Percentiles rank a stretch among this genome's conserved stretches.
Evolutionary conservation across 2,329 filamentous ascomycete genomes (phyloP).

Genomic region (Zymoseptoria pseudotritici): DNA sequence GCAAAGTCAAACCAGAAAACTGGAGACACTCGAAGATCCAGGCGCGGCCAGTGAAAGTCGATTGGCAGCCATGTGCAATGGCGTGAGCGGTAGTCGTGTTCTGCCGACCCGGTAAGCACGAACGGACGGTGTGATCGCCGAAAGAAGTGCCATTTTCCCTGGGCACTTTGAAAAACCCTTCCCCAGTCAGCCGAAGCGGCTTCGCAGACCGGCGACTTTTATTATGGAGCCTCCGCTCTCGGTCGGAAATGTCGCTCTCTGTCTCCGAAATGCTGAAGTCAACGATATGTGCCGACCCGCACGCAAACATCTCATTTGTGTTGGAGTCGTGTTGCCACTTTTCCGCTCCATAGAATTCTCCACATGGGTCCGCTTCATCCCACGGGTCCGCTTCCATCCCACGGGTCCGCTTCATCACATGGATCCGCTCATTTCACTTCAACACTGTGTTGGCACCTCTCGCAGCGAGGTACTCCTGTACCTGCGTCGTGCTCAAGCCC

Average conservation of each 20-base stretch:
- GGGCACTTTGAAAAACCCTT: constrained; percentile 4
- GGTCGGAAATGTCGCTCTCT: background rate
- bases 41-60: background rate
- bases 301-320: background rate
- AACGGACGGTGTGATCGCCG: background rate
- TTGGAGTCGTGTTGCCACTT: background rate
- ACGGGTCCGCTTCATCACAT: background rate
- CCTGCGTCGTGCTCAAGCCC: constrained; percentile 68
- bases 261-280: background rate
- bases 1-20: background rate
- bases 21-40: background rate
- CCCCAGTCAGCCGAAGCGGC: constrained; percentile 2
- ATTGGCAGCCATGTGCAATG: background rate
- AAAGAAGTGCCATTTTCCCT: background rate
- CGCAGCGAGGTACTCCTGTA: constrained; percentile 82
- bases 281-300: background rate
- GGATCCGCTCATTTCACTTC: constrained; percentile 52
- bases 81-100: background rate
- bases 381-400: background rate
- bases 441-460: constrained; percentile 87
- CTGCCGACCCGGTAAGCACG: background rate
- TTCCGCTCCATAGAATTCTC: background rate
- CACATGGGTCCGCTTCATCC: background rate
- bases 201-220: constrained; percentile 1
- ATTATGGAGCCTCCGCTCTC: constrained; percentile 1